Base-by-base conservation (phyloP, 139 green algal species). In the Chlorella sp. region DNA sequence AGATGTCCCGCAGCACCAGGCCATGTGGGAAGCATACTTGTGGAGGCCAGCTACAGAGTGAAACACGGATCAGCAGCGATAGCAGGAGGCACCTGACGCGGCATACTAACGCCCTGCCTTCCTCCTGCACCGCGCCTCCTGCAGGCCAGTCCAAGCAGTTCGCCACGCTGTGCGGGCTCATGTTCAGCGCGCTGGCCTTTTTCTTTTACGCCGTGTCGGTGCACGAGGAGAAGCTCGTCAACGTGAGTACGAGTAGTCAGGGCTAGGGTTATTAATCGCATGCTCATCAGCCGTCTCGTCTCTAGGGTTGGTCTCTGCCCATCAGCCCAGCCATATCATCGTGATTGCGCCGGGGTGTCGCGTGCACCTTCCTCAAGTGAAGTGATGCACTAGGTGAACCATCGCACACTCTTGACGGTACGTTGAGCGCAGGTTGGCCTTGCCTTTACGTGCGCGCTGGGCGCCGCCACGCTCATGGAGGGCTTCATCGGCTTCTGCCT, bases 121-220 rank as follows among this genome's bases (percentile, higher is more conserved):
- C n/a, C 63, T 23, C 10, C 10, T 10, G 20, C 63, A 69, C n/a
- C 30, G 22, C 27, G 31, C 17, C 5, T 49, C 70, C 6, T 69
- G 50, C 74, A 78, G 83, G 83, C 50, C 74, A 78, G 3, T 78
- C 82, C 42, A 89, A 88, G 74, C 83, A 89, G 74, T 89, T 89
- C 74, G 83, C 83, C 0, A 27, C 73, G 5, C 35, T 83, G 31
- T 73, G 62, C n/a, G 77, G 72, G 50, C 0, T 71, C n/a, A 83
- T 79, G 63, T 79, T 83, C 62, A 4, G 33, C 30, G 4, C 49
- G 2, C 31, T 73, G 22, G 62, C 72, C 26, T 67, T 66, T 34
- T 69, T 76, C 68, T 76, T 83, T 69, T 79, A 67, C 69, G 61
- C 76, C 0, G 27, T 74, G 26, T 5, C 2, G 3, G 35, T 61